Conservation (phyloP, 352 stramenopile genomes). For the Globisporangium nodosum region DNA sequence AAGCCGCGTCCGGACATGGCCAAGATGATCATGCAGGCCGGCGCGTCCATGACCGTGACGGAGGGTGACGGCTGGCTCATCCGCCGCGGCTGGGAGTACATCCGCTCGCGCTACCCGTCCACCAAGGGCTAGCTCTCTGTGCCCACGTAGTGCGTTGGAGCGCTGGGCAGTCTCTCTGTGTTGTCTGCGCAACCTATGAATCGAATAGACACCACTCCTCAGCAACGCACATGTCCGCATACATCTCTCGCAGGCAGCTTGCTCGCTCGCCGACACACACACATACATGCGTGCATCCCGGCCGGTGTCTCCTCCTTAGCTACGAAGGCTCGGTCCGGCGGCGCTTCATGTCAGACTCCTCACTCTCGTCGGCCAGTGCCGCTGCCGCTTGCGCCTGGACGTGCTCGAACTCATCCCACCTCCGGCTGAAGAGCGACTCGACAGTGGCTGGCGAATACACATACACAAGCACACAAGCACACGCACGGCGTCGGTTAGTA, state of each 20-base stretch:
- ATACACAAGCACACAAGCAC: neutral
- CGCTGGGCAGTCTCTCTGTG: too few species aligned
- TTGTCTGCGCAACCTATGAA: too few species aligned
- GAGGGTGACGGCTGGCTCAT: conserved; percentile 18
- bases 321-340: conserved; percentile 1
- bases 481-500: neutral
- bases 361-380: neutral
- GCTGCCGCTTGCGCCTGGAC: neutral
- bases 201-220: too few species aligned
- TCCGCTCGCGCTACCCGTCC: conserved; percentile 16
- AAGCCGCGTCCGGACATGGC: conserved; percentile 15
- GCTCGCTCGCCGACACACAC: too few species aligned
- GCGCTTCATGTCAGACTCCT: neutral
- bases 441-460: neutral
- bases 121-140: conserved; percentile 1
- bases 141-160: neutral
- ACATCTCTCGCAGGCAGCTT: too few species aligned
- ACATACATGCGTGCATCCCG: too few species aligned
- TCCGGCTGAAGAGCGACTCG: neutral
- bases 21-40: conserved; percentile 20
- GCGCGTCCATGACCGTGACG: conserved; percentile 16
- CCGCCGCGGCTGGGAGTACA: conserved; percentile 17
- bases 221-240: too few species aligned
- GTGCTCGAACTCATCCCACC: neutral
- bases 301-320: too few species aligned